Conservation (phyloP, 495 filamentous ascomycete species). For the Trichoderma gamsii region DNA sequence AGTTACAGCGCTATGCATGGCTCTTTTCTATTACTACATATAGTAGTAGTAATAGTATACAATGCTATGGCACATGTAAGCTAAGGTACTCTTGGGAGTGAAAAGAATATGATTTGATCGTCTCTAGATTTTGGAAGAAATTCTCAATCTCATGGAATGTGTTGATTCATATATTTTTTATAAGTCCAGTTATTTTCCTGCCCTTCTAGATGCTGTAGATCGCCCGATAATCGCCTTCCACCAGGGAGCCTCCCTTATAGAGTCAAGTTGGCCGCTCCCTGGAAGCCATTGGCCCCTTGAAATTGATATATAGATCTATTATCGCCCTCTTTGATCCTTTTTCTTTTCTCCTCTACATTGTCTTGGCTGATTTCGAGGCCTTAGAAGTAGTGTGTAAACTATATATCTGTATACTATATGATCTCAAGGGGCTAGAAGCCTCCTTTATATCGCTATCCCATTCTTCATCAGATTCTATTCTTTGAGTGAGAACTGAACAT, state of each 20-base stretch:
- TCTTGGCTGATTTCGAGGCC: background rate
- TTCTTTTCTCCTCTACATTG: too few relatives aligned
- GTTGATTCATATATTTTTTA: too few relatives aligned
- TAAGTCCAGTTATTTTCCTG: too few relatives aligned
- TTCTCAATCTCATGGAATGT: too few relatives aligned
- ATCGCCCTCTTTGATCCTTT: background rate
- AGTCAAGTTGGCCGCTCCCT: background rate
- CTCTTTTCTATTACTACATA: background rate
- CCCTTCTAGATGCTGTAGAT: background rate
- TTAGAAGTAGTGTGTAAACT: background rate
- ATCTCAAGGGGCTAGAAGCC: background rate
- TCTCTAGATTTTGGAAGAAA: too few relatives aligned
- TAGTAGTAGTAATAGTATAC: too few relatives aligned
- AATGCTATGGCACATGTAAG: too few relatives aligned
- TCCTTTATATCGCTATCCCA: constrained; percentile 6
- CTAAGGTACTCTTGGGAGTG: too few relatives aligned
- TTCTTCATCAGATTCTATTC: background rate
- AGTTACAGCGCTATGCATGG: background rate
- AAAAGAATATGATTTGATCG: too few relatives aligned
- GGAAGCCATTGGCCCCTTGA: background rate
- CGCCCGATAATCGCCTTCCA: background rate
- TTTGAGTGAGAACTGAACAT: background rate
- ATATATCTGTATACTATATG: too few relatives aligned
- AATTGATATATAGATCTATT: background rate
- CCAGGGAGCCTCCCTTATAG: background rate